phyloP scores from a whole-genome alignment of 108 stramenopile genomes.

The Skeletonema menzelii region DNA sequence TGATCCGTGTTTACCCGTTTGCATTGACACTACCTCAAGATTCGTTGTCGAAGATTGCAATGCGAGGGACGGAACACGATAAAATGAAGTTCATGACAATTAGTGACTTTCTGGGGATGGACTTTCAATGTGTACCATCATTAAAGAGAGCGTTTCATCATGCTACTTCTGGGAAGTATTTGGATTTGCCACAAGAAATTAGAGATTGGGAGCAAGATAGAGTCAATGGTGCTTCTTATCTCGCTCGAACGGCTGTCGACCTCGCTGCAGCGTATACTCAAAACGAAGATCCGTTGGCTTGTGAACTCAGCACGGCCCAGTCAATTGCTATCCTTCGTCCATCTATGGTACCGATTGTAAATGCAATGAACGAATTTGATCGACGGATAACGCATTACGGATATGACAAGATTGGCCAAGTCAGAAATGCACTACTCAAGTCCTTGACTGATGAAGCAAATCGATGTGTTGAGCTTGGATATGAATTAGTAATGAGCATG shows the following conservation, averaged over 20 bases:
- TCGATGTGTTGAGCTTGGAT: constrained; percentile 23
- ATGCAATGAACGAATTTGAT: constrained; percentile 47
- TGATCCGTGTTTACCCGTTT: constrained; percentile 63
- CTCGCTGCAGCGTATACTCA: constrained; percentile 28
- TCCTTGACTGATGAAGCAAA: constrained; percentile 27
- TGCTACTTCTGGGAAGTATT: constrained; percentile 45
- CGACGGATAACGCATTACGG: not conserved
- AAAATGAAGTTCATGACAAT: constrained; percentile 42
- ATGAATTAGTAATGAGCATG: constrained; percentile 15
- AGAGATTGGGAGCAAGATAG: constrained; percentile 47
- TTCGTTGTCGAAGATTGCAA: constrained; percentile 10
- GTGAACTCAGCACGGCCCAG: constrained; percentile 7
- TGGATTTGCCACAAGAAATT: constrained; percentile 24
- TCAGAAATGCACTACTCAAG: constrained; percentile 8
- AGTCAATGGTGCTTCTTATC: constrained; percentile 47
- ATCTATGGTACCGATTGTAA: constrained; percentile 57
- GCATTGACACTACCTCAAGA: constrained; percentile 26
- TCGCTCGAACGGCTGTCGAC: constrained; percentile 43
- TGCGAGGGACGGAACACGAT: constrained; percentile 61
- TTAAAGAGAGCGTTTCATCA: constrained; percentile 59
- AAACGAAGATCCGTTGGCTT: not conserved
- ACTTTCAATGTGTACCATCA: constrained; percentile 42
- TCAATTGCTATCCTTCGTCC: constrained; percentile 56
- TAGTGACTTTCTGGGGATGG: constrained; percentile 29
- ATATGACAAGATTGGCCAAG: not conserved